Evolutionary conservation across 139 green algal genomes (phyloP).

Genomic region (Micromonas commoda): DNA sequence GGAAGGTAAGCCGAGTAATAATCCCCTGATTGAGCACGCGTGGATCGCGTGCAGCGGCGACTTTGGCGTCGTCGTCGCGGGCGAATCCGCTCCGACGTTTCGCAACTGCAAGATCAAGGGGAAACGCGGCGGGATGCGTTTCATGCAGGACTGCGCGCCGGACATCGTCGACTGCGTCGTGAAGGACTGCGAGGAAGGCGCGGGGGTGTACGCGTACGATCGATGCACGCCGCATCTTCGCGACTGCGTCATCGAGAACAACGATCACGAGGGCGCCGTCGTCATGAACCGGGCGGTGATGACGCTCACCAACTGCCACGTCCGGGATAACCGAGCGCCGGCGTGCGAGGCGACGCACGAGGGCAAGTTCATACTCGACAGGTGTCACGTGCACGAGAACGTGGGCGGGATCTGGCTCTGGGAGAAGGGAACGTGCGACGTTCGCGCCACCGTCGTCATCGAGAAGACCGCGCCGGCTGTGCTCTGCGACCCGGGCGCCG

Average conservation of each 20-base stretch:
- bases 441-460: neutral
- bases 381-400: constrained; percentile 32
- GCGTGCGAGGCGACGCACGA: constrained; percentile 43
- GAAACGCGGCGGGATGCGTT: constrained; percentile 43
- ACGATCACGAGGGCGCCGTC: constrained; percentile 49
- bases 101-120: constrained; percentile 42
- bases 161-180: constrained; percentile 44
- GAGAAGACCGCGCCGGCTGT: neutral
- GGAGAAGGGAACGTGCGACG: constrained; percentile 34
- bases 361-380: neutral
- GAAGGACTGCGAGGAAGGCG: constrained; percentile 40
- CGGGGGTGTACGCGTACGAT: constrained; percentile 39
- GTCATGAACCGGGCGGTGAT: constrained; percentile 34
- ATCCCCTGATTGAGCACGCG: constrained; percentile 49
- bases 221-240: neutral
- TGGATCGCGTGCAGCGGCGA: constrained; percentile 50
- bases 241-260: constrained; percentile 40
- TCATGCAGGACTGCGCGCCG: constrained; percentile 17
- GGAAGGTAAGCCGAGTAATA: constrained; percentile 26
- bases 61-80: constrained; percentile 44
- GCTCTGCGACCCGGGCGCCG: neutral
- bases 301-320: constrained; percentile 25
- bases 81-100: constrained; percentile 38
- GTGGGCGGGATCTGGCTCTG: constrained; percentile 54
- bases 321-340: constrained; percentile 44